phyloP scores from a whole-genome alignment of 768 basidiomycete genomes.

The Panellus pusillus region DNA sequence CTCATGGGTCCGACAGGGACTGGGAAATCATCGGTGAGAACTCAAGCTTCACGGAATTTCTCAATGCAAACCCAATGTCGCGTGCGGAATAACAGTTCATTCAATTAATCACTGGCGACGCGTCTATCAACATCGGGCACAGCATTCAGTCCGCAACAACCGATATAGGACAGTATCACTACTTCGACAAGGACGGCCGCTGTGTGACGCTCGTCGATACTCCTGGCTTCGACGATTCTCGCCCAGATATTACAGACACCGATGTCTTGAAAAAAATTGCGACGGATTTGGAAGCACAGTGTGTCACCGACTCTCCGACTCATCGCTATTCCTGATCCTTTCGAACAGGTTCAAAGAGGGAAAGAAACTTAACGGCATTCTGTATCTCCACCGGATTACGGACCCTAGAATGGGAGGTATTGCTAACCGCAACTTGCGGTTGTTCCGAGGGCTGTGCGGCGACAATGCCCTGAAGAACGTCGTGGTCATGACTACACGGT shows the following conservation, averaged over 20 bases:
- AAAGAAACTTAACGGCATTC: constrained; percentile 26
- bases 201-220: constrained; percentile 25
- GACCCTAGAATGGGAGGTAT: constrained; percentile 36
- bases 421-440: constrained; percentile 39
- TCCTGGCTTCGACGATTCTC: constrained; percentile 30
- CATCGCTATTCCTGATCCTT: no score
- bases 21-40: no score
- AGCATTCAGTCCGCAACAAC: no score
- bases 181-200: no score
- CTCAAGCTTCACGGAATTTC: no score
- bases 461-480: constrained; percentile 42
- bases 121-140: no score
- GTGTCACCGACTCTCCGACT: no score
- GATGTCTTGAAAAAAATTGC: constrained; percentile 37
- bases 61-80: no score
- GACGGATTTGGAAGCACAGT: constrained; percentile 9
- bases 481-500: constrained; percentile 44
- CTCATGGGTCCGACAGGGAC: no score
- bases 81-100: no score
- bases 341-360: constrained; percentile 5
- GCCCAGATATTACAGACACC: constrained; percentile 30
- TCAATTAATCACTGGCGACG: no score
- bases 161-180: no score
- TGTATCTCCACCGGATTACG: constrained; percentile 38
- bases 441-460: constrained; percentile 44